These are phyloP conservation scores for Chaetomium strumarium DNA, from an alignment of 2,329 filamentous ascomycete species.

Conservation along the genomic window DNA sequence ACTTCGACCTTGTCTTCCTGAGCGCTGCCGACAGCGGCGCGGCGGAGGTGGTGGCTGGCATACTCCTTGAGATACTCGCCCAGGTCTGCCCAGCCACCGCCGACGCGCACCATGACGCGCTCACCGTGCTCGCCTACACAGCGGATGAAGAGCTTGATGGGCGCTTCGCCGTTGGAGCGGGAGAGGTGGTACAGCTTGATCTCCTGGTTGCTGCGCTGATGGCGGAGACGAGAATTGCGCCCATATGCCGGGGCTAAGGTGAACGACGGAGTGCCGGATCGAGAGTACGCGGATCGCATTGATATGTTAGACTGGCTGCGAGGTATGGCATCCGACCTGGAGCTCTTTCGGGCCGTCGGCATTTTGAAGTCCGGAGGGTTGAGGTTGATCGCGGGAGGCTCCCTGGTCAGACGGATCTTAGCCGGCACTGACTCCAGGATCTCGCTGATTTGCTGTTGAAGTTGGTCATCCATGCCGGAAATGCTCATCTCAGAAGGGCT, in stretches of 20 bases:
- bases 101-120: constrained; percentile 95
- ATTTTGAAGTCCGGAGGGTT: constrained; percentile 54
- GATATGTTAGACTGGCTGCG: constrained; percentile 47
- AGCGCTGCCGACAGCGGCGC: constrained; percentile 42
- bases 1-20: constrained; percentile 53
- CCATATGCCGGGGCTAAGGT: constrained; percentile 58
- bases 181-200: constrained; percentile 92
- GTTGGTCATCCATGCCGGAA: constrained; percentile 54
- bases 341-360: constrained; percentile 34
- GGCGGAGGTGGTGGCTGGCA: constrained; percentile 82
- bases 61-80: constrained; percentile 94
- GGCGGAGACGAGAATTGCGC: constrained; percentile 44
- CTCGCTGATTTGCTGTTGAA: constrained; percentile 74
- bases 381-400: constrained; percentile 42
- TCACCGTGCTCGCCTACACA: constrained; percentile 86
- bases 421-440: constrained; percentile 73
- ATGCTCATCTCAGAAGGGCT: constrained; percentile 33
- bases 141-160: constrained; percentile 91
- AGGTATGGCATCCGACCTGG: constrained; percentile 36
- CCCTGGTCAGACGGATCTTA: constrained; percentile 66
- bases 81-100: constrained; percentile 95
- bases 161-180: constrained; percentile 73
- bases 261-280: constrained; percentile 60
- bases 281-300: constrained; percentile 35
- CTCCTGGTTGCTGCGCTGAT: constrained; percentile 55